Conservation (phyloP, 371 early-diverging fungal species). For the Dichotomocladium elegans region DNA sequence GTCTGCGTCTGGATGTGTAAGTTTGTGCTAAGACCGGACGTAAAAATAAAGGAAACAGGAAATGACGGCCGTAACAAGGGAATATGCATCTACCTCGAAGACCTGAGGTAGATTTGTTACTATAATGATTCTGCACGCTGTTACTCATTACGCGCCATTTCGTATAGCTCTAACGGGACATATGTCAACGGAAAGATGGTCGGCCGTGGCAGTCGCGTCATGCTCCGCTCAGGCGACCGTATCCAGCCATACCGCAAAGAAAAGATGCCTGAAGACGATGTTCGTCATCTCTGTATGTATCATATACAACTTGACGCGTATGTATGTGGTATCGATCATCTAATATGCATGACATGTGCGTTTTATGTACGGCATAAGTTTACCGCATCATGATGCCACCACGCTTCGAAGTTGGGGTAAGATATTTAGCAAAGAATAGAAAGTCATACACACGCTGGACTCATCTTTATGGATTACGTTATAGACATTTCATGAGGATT, state of each 20-base stretch:
- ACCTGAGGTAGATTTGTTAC: slow-evolving; percentile 23
- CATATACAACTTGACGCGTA: too few species aligned
- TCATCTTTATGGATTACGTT: not conserved
- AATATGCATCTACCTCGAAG: slow-evolving; percentile 41
- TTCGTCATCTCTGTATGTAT: slow-evolving; percentile 25
- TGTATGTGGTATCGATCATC: too few species aligned
- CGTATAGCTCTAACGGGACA: slow-evolving; percentile 71
- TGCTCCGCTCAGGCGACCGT: slow-evolving; percentile 60
- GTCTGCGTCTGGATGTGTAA: not conserved
- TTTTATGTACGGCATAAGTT: slow-evolving; percentile 15
- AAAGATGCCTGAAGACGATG: slow-evolving; percentile 11
- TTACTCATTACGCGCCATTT: slow-evolving; percentile 4
- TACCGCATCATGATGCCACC: slow-evolving; percentile 22
- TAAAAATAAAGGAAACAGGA: slow-evolving; percentile 50
- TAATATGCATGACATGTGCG: slow-evolving; percentile 29
- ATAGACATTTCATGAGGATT: slow-evolving; percentile 56
- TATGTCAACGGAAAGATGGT: slow-evolving; percentile 61
- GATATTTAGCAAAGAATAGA: not conserved
- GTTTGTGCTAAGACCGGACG: slow-evolving; percentile 17
- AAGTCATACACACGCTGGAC: not conserved
- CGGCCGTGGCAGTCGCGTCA: slow-evolving; percentile 39
- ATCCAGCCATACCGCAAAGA: slow-evolving; percentile 55
- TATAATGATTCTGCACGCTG: not conserved
- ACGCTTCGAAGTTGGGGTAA: slow-evolving; percentile 20
- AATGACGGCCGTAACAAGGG: slow-evolving; percentile 21